Base-by-base conservation (phyloP, 257 asterid genomes). In the Perilla frutescens region DNA sequence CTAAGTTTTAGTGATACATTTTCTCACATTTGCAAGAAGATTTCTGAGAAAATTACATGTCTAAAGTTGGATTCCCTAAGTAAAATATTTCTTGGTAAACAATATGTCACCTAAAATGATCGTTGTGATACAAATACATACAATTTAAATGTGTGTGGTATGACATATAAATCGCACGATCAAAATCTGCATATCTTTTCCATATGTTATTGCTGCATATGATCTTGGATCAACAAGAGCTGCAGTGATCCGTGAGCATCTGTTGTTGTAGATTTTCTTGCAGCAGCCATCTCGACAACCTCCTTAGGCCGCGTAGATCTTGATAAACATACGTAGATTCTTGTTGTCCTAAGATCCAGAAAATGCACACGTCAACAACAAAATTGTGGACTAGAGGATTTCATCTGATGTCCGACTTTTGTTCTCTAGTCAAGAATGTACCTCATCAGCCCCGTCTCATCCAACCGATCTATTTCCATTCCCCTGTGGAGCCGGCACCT, bases 381-480 rank as follows among this genome's bases (percentile, higher is more conserved):
- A 7, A 13, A 8, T 63, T 26, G 13, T 43, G 69, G 54, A 43
- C 10, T 63, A 63, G 69, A 63, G 39, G 69, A 11, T 9, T 9
- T 62, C 69, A 63, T 29, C 70, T 29, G 5, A 3, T 48, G 11
- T 8, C 26, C 13, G 66, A 39, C 8, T 31, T 29, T 31, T 57
- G 1, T 43, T 43, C 6, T 9, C 37, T 34, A 4, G 66, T 32
- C 14, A 39, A 12, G 13, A 44, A 56, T 20, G 26, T 20, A 20
- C 26, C 26, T 20, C 2, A 43, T 56, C 55, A 55, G 26, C 36
- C 48, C 7, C 26, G 31, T 26, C 11, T 39, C 54, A 87, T 75
- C 75, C 78, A 32, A 45, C 62, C 7, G 87, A 45, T 36, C 84
- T 88, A 59, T 81, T 82, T 54, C 76, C 79, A 49, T 76, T 80